phyloP scores from a whole-genome alignment of 2,329 filamentous ascomycete species.

The Beauveria australis region DNA sequence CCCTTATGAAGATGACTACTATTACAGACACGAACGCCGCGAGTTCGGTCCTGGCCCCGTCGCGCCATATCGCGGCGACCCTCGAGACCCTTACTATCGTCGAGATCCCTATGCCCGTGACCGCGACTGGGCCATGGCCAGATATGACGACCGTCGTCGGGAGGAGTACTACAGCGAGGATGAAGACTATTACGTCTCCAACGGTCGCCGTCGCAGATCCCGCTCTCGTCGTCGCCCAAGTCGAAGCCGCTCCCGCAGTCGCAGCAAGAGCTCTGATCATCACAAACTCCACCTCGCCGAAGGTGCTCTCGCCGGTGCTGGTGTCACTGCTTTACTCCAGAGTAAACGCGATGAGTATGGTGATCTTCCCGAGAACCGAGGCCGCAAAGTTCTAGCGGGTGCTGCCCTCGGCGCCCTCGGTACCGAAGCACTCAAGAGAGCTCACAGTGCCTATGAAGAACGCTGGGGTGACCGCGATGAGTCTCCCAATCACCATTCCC shows the following conservation, averaged over 20 bases:
- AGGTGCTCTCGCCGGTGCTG: slow-evolving; percentile 57
- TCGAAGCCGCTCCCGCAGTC: slow-evolving; percentile 37
- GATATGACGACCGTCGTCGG: slow-evolving; percentile 32
- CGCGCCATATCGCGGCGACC: slow-evolving; percentile 29
- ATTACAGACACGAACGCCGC: slow-evolving; percentile 39
- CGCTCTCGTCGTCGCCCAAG: slow-evolving; percentile 29
- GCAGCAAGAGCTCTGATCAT: slow-evolving; percentile 40
- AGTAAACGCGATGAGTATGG: slow-evolving; percentile 45
- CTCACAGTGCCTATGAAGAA: slow-evolving; percentile 53
- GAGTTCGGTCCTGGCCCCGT: slow-evolving; percentile 22
- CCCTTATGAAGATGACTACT: slow-evolving; percentile 39
- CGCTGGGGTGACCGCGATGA: slow-evolving; percentile 33
- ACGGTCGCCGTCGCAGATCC: slow-evolving; percentile 38
- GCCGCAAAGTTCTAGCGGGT: slow-evolving; percentile 51
- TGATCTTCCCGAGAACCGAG: slow-evolving; percentile 42
- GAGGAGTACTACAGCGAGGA: slow-evolving; percentile 39
- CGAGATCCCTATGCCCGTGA: slow-evolving; percentile 23
- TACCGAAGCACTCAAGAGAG: slow-evolving; percentile 51
- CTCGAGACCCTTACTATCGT: slow-evolving; percentile 18
- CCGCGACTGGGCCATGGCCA: slow-evolving; percentile 25
- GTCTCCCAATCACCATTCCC: slow-evolving; percentile 35
- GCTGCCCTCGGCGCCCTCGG: slow-evolving; percentile 56
- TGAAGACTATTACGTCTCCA: slow-evolving; percentile 39
- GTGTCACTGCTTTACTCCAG: slow-evolving; percentile 49
- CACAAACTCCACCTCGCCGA: slow-evolving; percentile 54